phyloP scores from a whole-genome alignment of 495 filamentous ascomycete species.

The Penicillium verhagenii region DNA sequence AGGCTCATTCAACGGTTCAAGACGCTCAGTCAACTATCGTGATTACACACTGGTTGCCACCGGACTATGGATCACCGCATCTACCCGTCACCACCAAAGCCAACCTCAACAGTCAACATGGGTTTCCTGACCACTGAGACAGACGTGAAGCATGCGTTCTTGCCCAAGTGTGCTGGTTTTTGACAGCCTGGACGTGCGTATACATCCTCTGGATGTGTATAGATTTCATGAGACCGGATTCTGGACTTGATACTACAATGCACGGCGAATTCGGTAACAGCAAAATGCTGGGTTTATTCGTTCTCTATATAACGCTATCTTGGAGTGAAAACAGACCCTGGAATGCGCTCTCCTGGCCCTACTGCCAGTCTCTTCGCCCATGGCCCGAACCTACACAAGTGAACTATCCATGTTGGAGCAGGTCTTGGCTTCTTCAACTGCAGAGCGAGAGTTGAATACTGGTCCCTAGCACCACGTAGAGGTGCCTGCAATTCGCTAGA shows the following conservation, averaged over 20 bases:
- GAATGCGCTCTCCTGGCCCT: background rate
- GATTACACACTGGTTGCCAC: background rate
- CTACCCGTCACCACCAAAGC: background rate
- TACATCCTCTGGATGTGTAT: background rate
- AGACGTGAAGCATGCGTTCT: background rate
- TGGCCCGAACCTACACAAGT: background rate
- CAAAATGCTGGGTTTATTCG: background rate
- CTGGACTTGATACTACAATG: background rate
- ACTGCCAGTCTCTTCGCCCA: slow-evolving; percentile 1
- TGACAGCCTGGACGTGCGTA: background rate
- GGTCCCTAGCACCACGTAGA: slow-evolving; percentile 3
- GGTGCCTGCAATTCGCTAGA: background rate
- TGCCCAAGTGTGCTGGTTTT: background rate
- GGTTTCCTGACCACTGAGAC: background rate
- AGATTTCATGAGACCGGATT: background rate
- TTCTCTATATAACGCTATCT: background rate
- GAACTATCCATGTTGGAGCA: background rate
- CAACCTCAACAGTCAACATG: background rate
- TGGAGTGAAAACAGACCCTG: background rate
- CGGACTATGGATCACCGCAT: background rate
- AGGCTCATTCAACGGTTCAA: background rate
- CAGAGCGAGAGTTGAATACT: background rate
- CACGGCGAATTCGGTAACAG: background rate
- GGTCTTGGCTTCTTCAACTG: slow-evolving; percentile 2
- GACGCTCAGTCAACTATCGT: background rate